Base-by-base conservation (phyloP, 2,329 filamentous ascomycete genomes). In the Penicillium sp. region DNA sequence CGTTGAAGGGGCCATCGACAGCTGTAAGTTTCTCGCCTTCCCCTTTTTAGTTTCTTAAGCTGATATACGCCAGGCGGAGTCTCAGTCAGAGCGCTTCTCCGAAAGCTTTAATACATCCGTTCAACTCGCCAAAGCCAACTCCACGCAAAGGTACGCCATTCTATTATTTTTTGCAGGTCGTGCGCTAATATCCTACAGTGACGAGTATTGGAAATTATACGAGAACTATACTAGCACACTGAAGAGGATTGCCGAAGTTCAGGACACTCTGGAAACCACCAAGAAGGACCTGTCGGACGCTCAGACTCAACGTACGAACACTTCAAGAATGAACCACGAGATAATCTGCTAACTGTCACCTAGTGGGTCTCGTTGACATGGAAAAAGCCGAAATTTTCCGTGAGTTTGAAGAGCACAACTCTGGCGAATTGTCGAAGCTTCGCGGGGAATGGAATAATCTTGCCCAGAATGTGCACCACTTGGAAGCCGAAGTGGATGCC, bases 151-250 rank as follows among this genome's bases (percentile, higher is more conserved):
- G 71, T 73, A 63, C 50, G 48, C 44, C 7, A 36, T 4, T 24
- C 4, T 14, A 7, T 4, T 7, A n/a, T 31, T 41, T 39, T 28
- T 16, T 39, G 31, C 16, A 16, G n/a, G 16, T 4, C 6, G 27
- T 16, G 22, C 39, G 38, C 59, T 65, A 54, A 67, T 51, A 18
- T 22, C n/a, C 13, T 46, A 8, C 42, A 72, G 70, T 50, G 70
- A 73, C 40, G 68, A 72, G 25, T 72, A 73, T 50, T 72, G 69
- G 67, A 74, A 72, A 53, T 42, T 75, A 41, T 74, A 72, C 50
- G 69, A 73, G 13, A 68, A 69, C 40, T 74, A 71, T 50, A 67
- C 70, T 4, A 58, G 60, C 5, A 53, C 67, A 28, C 67, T 71
- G 22, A 65, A 67, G 48, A 73, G 69, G 51, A 66, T 74, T 48